Evolutionary conservation across 306 rosid species (phyloP).

Genomic region (Glycine latifolia): DNA sequence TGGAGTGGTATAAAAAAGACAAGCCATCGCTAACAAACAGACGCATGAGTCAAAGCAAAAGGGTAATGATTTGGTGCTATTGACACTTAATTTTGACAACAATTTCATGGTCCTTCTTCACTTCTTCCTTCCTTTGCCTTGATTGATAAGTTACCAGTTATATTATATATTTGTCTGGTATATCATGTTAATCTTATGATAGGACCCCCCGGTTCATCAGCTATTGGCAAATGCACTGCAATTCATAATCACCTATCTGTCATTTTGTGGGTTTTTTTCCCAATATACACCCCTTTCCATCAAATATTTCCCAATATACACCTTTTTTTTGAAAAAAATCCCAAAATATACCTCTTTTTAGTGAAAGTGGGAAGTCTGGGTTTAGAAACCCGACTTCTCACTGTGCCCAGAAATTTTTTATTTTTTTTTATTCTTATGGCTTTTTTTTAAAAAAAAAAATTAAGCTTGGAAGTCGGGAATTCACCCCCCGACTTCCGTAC

Average conservation of each 20-base stretch:
- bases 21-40: conserved; percentile 16
- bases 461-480: too few species aligned
- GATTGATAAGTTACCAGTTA: conserved; percentile 41
- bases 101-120: conserved; percentile 25
- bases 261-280: conserved; percentile 21
- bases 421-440: too few species aligned
- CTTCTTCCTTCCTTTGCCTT: conserved; percentile 40
- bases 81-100: conserved; percentile 19
- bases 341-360: not conserved
- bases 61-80: conserved; percentile 44
- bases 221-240: conserved; percentile 28
- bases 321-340: too few species aligned
- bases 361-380: too few species aligned
- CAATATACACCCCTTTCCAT: not conserved
- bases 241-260: conserved; percentile 33
- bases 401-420: too few species aligned
- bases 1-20: not conserved
- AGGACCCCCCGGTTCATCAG: conserved; percentile 35
- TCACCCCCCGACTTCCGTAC: too few species aligned
- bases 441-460: too few species aligned
- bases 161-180: conserved; percentile 23
- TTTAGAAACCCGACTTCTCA: too few species aligned
- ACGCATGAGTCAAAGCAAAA: conserved; percentile 42
- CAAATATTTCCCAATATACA: too few species aligned
- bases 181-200: conserved; percentile 50